Evolutionary conservation across 345 rosid genomes (phyloP), one percentile per base, ranked within the genome.

Genomic region (Populus pruinosa): DNA sequence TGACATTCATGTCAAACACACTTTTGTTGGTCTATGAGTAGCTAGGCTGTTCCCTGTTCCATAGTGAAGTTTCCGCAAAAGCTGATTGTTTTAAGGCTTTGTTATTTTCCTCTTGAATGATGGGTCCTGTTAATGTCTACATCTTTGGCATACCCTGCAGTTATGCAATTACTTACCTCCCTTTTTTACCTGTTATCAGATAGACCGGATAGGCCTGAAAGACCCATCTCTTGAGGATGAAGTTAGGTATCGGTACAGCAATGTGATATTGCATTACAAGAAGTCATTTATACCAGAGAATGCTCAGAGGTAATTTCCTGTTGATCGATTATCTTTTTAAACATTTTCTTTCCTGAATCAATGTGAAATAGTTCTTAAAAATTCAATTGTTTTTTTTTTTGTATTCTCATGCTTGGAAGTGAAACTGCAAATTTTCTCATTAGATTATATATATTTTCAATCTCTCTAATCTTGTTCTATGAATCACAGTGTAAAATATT

Each of bases 251-350:
- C 91, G 96, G 38, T 96, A 92, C 85, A 87, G 81, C 63, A 90
- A 81, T 79, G 98, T 92, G 76, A 92, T 96, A 69, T 53, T 83
- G 80, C 94, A 96, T 86, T 94, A 96, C 84, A 90, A 94, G 81
- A 96, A 94, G 85, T 96, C 98, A 77, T 94, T 91, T 84, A 90
- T 90, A 78, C 99, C 88, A 82, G 98, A 94, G 82, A 92, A 91
- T 88, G 85, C 91, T 61, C 98, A 94, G 84, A 90, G 98, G 99
- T 94, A 80, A 50, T 69, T 79, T 71, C 16, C 35, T 17, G 70
- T 35, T 66, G 69, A 35, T 31, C 21, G 43, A 18, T 2, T 35
- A 33, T 8, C 41, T 35, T 35, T 18, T 67, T 33, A 21, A 36
- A 36, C 25, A n/a, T 12, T 27, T 4, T 9, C n/a, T 35, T 67